phyloP scores from a whole-genome alignment of 768 basidiomycete species.

The Mycena floridula region DNA sequence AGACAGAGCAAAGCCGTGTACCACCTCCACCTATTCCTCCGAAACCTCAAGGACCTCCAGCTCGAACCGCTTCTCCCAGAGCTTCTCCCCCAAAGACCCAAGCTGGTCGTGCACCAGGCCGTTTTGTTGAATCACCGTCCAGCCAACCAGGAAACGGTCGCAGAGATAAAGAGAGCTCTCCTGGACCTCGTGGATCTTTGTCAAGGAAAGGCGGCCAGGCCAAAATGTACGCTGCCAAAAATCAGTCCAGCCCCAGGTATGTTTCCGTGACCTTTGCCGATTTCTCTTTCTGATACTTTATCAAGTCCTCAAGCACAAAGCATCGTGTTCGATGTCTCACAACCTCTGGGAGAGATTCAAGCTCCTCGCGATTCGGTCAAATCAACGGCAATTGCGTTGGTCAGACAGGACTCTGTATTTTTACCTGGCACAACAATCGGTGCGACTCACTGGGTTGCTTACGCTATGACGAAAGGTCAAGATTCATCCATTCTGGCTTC shows the following conservation, averaged over 20 bases:
- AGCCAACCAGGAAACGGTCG: slow-evolving; percentile 33
- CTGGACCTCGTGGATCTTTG: slow-evolving; percentile 48
- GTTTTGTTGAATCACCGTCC: slow-evolving; percentile 45
- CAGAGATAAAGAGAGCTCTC: slow-evolving; percentile 69
- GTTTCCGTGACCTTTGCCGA: slow-evolving; percentile 11
- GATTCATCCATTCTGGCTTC: neutral
- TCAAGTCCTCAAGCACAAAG: slow-evolving; percentile 63
- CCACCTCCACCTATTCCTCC: slow-evolving; percentile 9
- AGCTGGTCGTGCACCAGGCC: slow-evolving; percentile 42
- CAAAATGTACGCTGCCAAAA: slow-evolving; percentile 34
- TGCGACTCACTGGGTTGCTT: slow-evolving; percentile 89
- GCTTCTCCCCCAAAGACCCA: slow-evolving; percentile 61
- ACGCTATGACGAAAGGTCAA: slow-evolving; percentile 82
- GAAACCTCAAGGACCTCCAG: slow-evolving; percentile 1
- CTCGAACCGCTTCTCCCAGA: slow-evolving; percentile 41
- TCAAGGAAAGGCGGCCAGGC: slow-evolving; percentile 29
- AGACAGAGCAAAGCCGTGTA: slow-evolving; percentile 24
- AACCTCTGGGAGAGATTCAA: slow-evolving; percentile 66
- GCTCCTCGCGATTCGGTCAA: slow-evolving; percentile 73
- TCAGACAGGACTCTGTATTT: slow-evolving; percentile 81
- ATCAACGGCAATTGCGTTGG: slow-evolving; percentile 85
- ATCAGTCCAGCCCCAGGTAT: slow-evolving; percentile 54
- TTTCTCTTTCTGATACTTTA: slow-evolving; percentile 4
- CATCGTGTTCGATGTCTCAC: slow-evolving; percentile 72
- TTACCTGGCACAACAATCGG: slow-evolving; percentile 84